Percentiles rank a stretch among this genome's conserved stretches.
Conservation (phyloP, 768 basidiomycete genomes). For the Pulveroboletus sp. region DNA sequence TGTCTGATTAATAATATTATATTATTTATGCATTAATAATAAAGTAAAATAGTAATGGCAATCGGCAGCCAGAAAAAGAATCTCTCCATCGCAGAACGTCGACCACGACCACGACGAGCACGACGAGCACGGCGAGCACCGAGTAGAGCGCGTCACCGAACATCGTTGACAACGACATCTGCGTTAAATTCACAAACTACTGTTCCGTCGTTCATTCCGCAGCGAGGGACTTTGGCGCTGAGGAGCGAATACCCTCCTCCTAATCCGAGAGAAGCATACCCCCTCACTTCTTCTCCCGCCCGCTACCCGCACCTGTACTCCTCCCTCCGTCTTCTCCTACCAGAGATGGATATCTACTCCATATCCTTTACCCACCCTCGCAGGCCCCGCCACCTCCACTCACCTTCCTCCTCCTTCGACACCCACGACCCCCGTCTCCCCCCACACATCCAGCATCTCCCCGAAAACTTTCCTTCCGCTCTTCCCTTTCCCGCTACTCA, state of each 20-base stretch:
- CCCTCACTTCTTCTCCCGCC: constrained; percentile 6
- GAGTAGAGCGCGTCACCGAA: constrained; percentile 17
- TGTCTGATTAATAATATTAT: constrained; percentile 7
- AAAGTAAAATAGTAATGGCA: constrained; percentile 3
- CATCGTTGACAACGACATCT: constrained; percentile 5
- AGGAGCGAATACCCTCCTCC: constrained; percentile 26
- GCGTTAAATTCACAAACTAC: background rate
- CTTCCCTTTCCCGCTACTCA: constrained; percentile 38
- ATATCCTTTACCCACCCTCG: constrained; percentile 91
- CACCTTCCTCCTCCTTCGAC: constrained; percentile 61
- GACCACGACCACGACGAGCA: constrained; percentile 18
- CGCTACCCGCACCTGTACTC: constrained; percentile 1
- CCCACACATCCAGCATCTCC: constrained; percentile 35
- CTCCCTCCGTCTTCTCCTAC: background rate
- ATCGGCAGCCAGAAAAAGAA: constrained; percentile 19
- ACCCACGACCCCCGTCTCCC: constrained; percentile 47
- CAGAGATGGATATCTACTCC: constrained; percentile 86
- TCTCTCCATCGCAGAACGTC: constrained; percentile 10
- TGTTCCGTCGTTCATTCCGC: background rate
- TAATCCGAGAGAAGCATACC: constrained; percentile 23
- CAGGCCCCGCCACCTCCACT: constrained; percentile 60
- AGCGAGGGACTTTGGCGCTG: constrained; percentile 12
- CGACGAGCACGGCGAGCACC: constrained; percentile 17
- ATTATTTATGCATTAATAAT: constrained; percentile 1
- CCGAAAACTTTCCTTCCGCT: constrained; percentile 30